A percentile compares a stretch with the other conserved stretches of the same genome.
These are phyloP conservation scores for Pythium sp. DNA, from an alignment of 352 stramenopile species.

Conservation along the genomic window DNA sequence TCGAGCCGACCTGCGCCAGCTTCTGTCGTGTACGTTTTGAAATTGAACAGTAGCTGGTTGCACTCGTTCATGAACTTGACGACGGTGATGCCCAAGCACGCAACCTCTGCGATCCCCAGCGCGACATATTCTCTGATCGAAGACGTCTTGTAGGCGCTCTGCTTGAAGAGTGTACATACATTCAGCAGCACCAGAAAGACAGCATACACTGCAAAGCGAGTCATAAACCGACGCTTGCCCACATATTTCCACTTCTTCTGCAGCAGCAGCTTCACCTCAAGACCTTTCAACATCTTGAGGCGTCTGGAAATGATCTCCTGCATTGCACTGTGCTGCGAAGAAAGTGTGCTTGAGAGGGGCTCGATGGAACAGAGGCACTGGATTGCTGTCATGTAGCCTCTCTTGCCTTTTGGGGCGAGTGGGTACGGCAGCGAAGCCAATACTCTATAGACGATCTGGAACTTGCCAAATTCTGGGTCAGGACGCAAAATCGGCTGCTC, in stretches of 20 bases:
- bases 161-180: constrained; percentile 39
- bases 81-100: constrained; percentile 25
- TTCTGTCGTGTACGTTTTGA: constrained; percentile 38
- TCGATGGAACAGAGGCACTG: constrained; percentile 59
- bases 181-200: constrained; percentile 47
- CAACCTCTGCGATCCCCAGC: constrained; percentile 32
- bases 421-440: constrained; percentile 26
- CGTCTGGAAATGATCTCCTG: constrained; percentile 33
- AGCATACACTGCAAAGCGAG: constrained; percentile 31
- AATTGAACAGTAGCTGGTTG: constrained; percentile 47
- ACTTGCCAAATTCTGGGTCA: constrained; percentile 18
- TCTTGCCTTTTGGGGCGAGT: constrained; percentile 32
- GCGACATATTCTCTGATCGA: constrained; percentile 17
- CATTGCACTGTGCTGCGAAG: constrained; percentile 18
- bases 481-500: constrained; percentile 39
- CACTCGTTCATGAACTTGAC: constrained; percentile 55
- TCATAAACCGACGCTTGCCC: constrained; percentile 42
- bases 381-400: constrained; percentile 43
- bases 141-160: constrained; percentile 29
- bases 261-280: constrained; percentile 48
- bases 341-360: constrained; percentile 39
- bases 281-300: constrained; percentile 53
- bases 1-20: constrained; percentile 43
- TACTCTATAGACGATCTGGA: constrained; percentile 24
- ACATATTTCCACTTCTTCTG: constrained; percentile 71